Conservation (phyloP, 306 rosid genomes). For the Herpetospermum pedunculosum region DNA sequence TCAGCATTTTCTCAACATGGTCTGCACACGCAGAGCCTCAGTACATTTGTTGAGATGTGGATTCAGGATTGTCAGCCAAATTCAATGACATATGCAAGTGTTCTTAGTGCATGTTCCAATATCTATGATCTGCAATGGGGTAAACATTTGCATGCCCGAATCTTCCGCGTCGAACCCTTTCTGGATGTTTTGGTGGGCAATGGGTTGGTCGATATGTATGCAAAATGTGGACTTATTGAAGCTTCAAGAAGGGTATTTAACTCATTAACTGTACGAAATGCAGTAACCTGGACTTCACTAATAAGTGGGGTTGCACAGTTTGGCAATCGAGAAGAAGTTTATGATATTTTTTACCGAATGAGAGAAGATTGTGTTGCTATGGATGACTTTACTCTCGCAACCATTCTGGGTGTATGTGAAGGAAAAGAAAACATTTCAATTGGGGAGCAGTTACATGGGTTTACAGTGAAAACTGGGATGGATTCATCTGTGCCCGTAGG, state of each 20-base stretch:
- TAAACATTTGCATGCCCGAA: constrained; percentile 51
- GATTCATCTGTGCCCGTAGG: constrained; percentile 42
- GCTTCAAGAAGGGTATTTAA: constrained; percentile 34
- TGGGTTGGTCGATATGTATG: constrained; percentile 49
- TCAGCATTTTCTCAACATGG: constrained; percentile 43
- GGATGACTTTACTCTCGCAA: constrained; percentile 51
- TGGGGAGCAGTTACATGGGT: constrained; percentile 49
- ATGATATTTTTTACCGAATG: constrained; percentile 36
- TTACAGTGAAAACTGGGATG: constrained; percentile 47
- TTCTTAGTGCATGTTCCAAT: constrained; percentile 43
- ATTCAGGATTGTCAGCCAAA: constrained; percentile 31
- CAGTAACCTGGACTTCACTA: constrained; percentile 50
- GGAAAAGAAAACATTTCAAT: constrained; percentile 18
- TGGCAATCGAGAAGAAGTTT: constrained; percentile 43
- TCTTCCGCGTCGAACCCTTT: constrained; percentile 31
- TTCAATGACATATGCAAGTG: constrained; percentile 46
- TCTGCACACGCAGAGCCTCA: constrained; percentile 29
- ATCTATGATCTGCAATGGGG: constrained; percentile 43
- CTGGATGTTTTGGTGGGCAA: constrained; percentile 34
- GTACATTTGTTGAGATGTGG: constrained; percentile 45
- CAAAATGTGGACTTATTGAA: constrained; percentile 44
- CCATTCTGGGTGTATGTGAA: constrained; percentile 45
- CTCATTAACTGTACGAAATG: constrained; percentile 24
- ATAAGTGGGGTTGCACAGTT: constrained; percentile 37
- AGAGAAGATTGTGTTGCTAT: constrained; percentile 26